These are phyloP conservation scores for Tausonia pullulans DNA, from an alignment of 1,284 basidiomycete genomes.

Conservation along the genomic window DNA sequence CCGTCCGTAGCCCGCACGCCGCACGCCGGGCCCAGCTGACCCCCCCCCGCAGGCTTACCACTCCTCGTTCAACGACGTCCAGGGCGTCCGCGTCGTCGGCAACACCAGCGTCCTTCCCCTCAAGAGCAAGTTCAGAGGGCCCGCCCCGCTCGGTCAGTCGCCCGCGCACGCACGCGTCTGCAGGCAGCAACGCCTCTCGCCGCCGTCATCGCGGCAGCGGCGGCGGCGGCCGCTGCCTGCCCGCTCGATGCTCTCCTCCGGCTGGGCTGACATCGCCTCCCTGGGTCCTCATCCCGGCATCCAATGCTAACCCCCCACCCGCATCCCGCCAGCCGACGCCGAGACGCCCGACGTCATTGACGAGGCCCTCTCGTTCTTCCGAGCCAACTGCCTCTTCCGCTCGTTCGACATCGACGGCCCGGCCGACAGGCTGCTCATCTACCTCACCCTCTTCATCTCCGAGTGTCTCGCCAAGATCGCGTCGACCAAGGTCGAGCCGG, in stretches of 20 bases:
- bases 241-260: background rate
- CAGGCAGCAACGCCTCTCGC: no score
- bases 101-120: slow-evolving; percentile 87
- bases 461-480: slow-evolving; percentile 91
- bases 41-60: slow-evolving; percentile 71
- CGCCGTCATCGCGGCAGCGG: no score
- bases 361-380: slow-evolving; percentile 92
- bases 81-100: slow-evolving; percentile 70
- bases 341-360: slow-evolving; percentile 82
- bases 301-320: no score
- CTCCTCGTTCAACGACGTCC: slow-evolving; percentile 81
- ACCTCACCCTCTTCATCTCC: slow-evolving; percentile 95
- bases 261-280: background rate
- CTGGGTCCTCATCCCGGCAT: slow-evolving; percentile 2
- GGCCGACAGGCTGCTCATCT: slow-evolving; percentile 90
- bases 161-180: background rate
- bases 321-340: slow-evolving; percentile 48
- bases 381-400: slow-evolving; percentile 97
- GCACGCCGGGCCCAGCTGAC: background rate
- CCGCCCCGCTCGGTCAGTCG: slow-evolving; percentile 65
- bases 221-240: background rate
- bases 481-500: slow-evolving; percentile 38
- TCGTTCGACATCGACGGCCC: slow-evolving; percentile 99
- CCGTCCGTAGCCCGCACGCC: no score
- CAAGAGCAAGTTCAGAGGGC: slow-evolving; percentile 79